Evolutionary conservation across 345 rosid genomes (phyloP).

Genomic region (Ricinus communis): DNA sequence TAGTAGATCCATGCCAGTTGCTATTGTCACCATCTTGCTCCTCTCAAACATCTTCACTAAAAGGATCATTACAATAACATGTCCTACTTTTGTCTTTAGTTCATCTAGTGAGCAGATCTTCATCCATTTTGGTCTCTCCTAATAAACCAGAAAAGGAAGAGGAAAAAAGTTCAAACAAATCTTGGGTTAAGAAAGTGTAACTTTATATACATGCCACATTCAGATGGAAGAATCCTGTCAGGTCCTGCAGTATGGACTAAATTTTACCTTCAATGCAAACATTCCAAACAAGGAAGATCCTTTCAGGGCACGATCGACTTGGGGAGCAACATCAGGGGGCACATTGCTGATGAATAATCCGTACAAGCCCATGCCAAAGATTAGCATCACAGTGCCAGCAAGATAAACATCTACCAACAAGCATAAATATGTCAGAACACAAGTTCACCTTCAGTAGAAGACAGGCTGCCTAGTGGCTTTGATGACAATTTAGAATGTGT

Average conservation of each 20-base stretch:
- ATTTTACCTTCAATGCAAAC: constrained; percentile 75
- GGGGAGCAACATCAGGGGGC: constrained; percentile 42
- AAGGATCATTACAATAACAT: constrained; percentile 93
- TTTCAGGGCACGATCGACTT: constrained; percentile 69
- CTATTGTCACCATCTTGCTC: constrained; percentile 88
- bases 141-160: not conserved
- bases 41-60: constrained; percentile 95
- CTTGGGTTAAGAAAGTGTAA: not conserved
- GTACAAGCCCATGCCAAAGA: constrained; percentile 90
- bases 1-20: constrained; percentile 75
- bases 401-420: constrained; percentile 78
- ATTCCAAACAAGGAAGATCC: constrained; percentile 91
- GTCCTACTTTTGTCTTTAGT: constrained; percentile 91
- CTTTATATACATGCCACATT: not conserved
- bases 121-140: constrained; percentile 96
- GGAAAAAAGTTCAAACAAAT: too few relatives aligned
- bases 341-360: constrained; percentile 81
- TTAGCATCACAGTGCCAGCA: constrained; percentile 93
- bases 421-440: not conserved
- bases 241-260: not conserved
- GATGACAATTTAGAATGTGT: not conserved
- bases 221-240: not conserved
- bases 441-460: not conserved
- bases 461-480: not conserved
- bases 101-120: constrained; percentile 83